Evolutionary conservation across 768 basidiomycete species (phyloP), one percentile per base, ranked within the genome.

Genomic region (Candolleomyces aberdarensis): DNA sequence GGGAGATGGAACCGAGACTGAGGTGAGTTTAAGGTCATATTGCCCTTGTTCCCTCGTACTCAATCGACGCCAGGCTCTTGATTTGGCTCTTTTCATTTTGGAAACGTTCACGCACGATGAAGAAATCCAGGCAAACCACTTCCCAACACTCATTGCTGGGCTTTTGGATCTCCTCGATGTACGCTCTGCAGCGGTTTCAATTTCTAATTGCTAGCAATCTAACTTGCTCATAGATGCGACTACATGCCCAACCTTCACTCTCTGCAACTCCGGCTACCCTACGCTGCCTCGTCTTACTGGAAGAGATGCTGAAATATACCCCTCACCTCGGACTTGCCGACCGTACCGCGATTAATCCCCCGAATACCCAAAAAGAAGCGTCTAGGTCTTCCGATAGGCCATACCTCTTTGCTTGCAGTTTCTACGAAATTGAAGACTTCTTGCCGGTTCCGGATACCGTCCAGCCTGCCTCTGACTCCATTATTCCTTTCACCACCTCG

Each of bases 51-150:
- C 10, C 20, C 19, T n/a, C 31, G 17, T 36, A 10, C 20, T n/a
- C n/a, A 14, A 52, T 26, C 14, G 3, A n/a, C 6, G 50, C 5
- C 63, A 94, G 91, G 84, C 85, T 9, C 80, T 92, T 44, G 75
- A 77, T 13, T 82, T 98, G 70, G 78, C 88, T 0, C 71, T 78
- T 8, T 97, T 95, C 73, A 77, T 96, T 49, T 75, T 98, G 7
- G 77, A 77, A 29, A 83, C 85, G 1, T 90, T 97, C 68, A 82
- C 86, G 1, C 91, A 93, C 66, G 96, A 98, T 65, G 94, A 98
- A 62, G 96, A 97, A 69, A 84, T 92, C 26, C 86, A 84, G 67
- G 83, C 78, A 3, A 78, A 94, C 31, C 93, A 96, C 72, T 74
- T 95, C 11, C 95, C 96, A 0, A 73, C 94, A 47, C 77, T 94